A percentile compares a stretch with the other conserved stretches of the same genome.
phyloP scores from a whole-genome alignment of 139 green algal genomes.

The Diplosphaera chodatii region DNA sequence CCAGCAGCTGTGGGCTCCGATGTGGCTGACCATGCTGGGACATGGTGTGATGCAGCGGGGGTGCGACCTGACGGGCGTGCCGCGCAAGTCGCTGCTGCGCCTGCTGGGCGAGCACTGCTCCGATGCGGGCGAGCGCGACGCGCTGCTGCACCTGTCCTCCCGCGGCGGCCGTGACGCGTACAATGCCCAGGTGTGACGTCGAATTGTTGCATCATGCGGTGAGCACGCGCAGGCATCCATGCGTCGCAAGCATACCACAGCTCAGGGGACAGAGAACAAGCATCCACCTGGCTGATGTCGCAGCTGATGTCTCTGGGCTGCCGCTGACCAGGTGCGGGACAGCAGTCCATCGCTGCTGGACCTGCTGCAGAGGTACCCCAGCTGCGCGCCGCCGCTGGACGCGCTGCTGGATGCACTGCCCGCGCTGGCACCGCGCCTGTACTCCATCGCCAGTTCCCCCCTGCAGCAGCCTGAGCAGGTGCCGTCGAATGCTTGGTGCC shows the following conservation, averaged over 20 bases:
- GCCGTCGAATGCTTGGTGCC: too few relatives aligned
- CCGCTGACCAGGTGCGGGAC: slow-evolving; percentile 56
- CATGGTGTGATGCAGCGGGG: slow-evolving; percentile 13
- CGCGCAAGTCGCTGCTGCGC: slow-evolving; percentile 77
- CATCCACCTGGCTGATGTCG: too few relatives aligned
- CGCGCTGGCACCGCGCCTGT: slow-evolving; percentile 73
- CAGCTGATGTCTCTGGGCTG: too few relatives aligned
- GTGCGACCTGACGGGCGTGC: slow-evolving; percentile 64
- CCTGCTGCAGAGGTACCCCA: slow-evolving; percentile 68
- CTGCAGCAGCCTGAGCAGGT: slow-evolving; percentile 11
- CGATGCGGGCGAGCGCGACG: slow-evolving; percentile 47
- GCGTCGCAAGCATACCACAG: too few relatives aligned
- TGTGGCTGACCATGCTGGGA: too few relatives aligned
- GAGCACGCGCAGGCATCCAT: too few relatives aligned
- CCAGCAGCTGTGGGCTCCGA: too few relatives aligned
- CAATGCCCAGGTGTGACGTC: not conserved
- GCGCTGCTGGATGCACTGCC: slow-evolving; percentile 77
- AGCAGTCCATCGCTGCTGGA: slow-evolving; percentile 66
- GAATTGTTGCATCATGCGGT: too few relatives aligned
- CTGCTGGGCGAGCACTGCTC: slow-evolving; percentile 80
- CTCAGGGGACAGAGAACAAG: too few relatives aligned
- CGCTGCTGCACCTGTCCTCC: slow-evolving; percentile 57
- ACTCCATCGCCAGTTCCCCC: slow-evolving; percentile 73
- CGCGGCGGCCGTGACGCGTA: slow-evolving; percentile 45
- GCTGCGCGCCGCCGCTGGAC: slow-evolving; percentile 64